These are phyloP conservation scores for Thermochaetoides dissita DNA, from an alignment of 2,329 filamentous ascomycete species.

Conservation along the genomic window DNA sequence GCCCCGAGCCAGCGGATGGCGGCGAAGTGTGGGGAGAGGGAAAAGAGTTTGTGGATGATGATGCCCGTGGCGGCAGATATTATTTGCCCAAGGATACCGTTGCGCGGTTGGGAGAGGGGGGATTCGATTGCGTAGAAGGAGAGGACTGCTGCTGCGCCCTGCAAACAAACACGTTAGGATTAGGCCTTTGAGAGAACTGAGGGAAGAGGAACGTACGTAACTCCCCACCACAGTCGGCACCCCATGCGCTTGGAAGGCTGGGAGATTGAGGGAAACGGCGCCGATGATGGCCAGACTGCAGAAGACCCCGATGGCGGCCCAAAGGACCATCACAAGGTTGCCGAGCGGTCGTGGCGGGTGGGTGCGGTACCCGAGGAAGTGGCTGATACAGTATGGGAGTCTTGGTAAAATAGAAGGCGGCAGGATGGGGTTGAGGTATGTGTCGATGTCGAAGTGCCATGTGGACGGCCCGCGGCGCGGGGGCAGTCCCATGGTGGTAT, in stretches of 20 bases:
- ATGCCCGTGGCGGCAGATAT: conserved; percentile 48
- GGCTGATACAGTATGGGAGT: conserved; percentile 52
- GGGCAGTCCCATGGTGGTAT: conserved; percentile 1
- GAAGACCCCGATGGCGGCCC: conserved; percentile 53
- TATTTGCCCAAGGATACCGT: conserved; percentile 52
- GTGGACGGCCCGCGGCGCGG: conserved; percentile 2
- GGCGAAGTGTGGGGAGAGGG: conserved; percentile 30
- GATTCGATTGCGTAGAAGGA: conserved; percentile 60
- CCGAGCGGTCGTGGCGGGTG: conserved; percentile 28
- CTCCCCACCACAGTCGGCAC: conserved; percentile 53
- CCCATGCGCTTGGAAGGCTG: conserved; percentile 35
- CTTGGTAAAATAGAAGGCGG: conserved; percentile 49
- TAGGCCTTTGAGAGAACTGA: conserved; percentile 5
- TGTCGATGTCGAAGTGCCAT: conserved; percentile 62
- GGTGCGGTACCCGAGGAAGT: conserved; percentile 52
- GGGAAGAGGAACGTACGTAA: conserved; percentile 39
- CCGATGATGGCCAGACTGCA: conserved; percentile 45
- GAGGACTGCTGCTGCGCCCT: conserved; percentile 65
- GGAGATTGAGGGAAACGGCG: conserved; percentile 38
- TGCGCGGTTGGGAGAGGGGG: conserved; percentile 59
- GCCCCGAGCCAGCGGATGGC: conserved; percentile 50
- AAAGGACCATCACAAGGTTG: conserved; percentile 44
- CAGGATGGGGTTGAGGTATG: conserved; percentile 56
- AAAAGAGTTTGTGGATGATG: conserved; percentile 50
- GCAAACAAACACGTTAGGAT: not conserved